phyloP scores from a whole-genome alignment of 805 yeast species.

The Teunomyces kruisii region DNA sequence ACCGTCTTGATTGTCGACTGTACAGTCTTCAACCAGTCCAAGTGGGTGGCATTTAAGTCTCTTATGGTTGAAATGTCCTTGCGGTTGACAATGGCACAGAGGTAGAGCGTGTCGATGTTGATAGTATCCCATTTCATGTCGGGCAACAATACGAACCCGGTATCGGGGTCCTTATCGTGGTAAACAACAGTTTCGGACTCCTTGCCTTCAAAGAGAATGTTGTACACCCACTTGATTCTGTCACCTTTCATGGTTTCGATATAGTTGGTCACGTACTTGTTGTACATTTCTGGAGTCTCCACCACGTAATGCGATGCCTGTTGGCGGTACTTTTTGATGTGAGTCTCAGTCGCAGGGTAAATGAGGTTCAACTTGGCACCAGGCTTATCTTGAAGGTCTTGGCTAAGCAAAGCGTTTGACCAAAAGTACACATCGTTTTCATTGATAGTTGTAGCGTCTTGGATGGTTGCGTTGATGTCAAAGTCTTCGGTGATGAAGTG shows the following conservation, averaged over 20 bases:
- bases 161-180: conserved; percentile 53
- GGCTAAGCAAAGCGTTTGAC: conserved; percentile 59
- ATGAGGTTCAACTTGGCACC: conserved; percentile 73
- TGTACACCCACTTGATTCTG: conserved; percentile 85
- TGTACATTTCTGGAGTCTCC: conserved; percentile 83
- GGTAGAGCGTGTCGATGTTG: conserved; percentile 66
- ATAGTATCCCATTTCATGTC: conserved; percentile 96
- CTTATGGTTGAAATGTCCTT: conserved; percentile 70
- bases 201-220: conserved; percentile 76
- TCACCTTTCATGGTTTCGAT: conserved; percentile 74
- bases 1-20: conserved; percentile 44
- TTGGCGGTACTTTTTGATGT: conserved; percentile 70
- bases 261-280: conserved; percentile 64
- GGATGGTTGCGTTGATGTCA: conserved; percentile 15
- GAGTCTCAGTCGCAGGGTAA: conserved; percentile 87
- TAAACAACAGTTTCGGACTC: conserved; percentile 80
- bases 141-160: conserved; percentile 77
- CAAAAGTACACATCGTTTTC: conserved; percentile 83
- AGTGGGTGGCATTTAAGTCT: conserved; percentile 62
- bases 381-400: conserved; percentile 48
- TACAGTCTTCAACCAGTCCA: conserved; percentile 55
- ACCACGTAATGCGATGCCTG: conserved; percentile 60
- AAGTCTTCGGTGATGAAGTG: conserved; percentile 45
- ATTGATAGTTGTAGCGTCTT: conserved; percentile 43
- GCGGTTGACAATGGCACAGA: conserved; percentile 73